Base-by-base conservation (phyloP, 371 early-diverging fungal genomes). In the Entomophthora muscae region DNA sequence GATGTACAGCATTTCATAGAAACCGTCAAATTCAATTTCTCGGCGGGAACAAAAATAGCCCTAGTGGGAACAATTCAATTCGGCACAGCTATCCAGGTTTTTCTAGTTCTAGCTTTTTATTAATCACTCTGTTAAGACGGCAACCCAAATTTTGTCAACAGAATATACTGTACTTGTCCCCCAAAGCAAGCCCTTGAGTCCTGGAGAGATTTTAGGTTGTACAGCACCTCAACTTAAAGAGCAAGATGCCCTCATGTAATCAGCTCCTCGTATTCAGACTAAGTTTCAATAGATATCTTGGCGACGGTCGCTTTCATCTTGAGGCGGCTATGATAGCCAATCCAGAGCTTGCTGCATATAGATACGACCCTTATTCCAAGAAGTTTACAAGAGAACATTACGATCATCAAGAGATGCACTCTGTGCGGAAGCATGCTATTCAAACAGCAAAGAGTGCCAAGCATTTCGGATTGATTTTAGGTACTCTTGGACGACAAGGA, bases 251-350 rank as follows among this genome's bases (percentile, higher is more conserved):
- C 72, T 85, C 66, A 79, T 86, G 73, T 85, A 75, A 70, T 3
- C 10, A 26, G 12, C 17, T 27, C 31, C 7, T 24, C n/a, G n/a
- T 52, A 33, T 52, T 57, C 26, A 56, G 26, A 1, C 21, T 12
- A 24, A 57, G 22, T 32, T 21, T 61, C 32, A 21, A 65, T 63
- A 79, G 76, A 27, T 87, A 85, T 73, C 76, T 99, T 60, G 98
- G 98, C 51, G 99, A 99, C 70, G 99, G 99, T 7, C 81, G 99
- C 51, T 99, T 99, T 72, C 99, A 99, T 79, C 78, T 99, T 32
- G 99, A 99, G 71, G 89, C 97, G 29, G 93, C 97, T 66, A 98
- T 99, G 98, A 98, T 99, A 57, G 87, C 91, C 57, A 99, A 99
- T 72, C 98, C 99, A 7, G 70, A 74, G 0, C 70, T 93, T 53